Conservation (phyloP, 2,329 filamentous ascomycete genomes). For the Xylariales sp. region DNA sequence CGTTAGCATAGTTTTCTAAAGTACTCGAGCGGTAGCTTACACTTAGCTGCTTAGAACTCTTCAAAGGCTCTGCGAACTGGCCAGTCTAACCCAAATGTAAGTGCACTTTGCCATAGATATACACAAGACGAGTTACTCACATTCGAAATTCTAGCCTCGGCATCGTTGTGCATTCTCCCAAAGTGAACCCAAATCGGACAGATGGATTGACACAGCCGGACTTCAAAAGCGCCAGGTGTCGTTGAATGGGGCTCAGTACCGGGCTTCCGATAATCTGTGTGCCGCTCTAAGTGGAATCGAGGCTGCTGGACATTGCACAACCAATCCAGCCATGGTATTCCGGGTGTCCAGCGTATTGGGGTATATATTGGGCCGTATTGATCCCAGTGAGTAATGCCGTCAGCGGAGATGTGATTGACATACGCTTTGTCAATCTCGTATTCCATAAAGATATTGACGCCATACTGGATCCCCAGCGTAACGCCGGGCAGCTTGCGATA, state of each 20-base stretch:
- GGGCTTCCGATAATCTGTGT: not conserved
- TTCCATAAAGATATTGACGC: not conserved
- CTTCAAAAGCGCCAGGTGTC: not conserved
- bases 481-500: constrained; percentile 9
- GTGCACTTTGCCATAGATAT: no score
- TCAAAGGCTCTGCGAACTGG: not conserved
- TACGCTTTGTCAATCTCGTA: not conserved
- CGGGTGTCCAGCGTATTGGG: constrained; percentile 6
- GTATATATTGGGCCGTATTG: not conserved
- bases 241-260: not conserved
- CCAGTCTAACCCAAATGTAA: no score
- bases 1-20: not conserved
- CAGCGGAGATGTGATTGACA: not conserved
- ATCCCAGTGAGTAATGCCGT: not conserved
- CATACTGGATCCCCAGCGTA: constrained; percentile 7
- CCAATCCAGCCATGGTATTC: constrained; percentile 8
- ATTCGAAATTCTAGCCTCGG: not conserved
- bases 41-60: not conserved
- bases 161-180: not conserved
- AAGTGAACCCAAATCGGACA: not conserved
- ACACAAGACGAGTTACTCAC: no score
- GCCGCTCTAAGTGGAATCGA: not conserved
- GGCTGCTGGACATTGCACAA: constrained; percentile 6
- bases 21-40: not conserved
- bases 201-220: not conserved